These are phyloP conservation scores for Flueggea neowawraea DNA, from an alignment of 441 rosid genomes.

Conservation along the genomic window DNA sequence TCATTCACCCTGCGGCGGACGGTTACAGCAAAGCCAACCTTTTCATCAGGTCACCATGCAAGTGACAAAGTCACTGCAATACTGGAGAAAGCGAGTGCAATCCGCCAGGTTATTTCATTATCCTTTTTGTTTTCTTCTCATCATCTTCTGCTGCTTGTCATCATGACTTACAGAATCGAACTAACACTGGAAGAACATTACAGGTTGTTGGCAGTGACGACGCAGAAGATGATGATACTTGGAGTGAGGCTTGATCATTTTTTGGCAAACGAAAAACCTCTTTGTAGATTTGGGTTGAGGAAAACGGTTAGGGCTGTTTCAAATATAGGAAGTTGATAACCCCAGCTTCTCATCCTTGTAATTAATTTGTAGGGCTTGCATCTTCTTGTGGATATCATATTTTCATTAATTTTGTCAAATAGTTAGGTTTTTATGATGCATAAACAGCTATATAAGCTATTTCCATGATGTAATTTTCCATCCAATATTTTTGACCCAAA, in stretches of 20 bases:
- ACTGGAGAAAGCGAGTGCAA: constrained; percentile 88
- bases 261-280: background rate
- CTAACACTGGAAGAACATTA: constrained; percentile 14
- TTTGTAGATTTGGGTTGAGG: constrained; percentile 13
- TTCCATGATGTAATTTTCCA: constrained; percentile 15
- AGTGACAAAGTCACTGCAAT: constrained; percentile 71
- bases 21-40: constrained; percentile 32
- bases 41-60: constrained; percentile 33
- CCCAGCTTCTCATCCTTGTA: constrained; percentile 24
- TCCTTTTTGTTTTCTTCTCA: constrained; percentile 1
- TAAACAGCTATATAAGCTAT: constrained; percentile 10
- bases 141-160: background rate
- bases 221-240: constrained; percentile 61
- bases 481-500: background rate
- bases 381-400: constrained; percentile 3
- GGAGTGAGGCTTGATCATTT: constrained; percentile 66
- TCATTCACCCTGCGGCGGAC: constrained; percentile 68
- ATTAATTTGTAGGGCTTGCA: constrained; percentile 31
- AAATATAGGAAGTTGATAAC: constrained; percentile 30
- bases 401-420: constrained; percentile 19
- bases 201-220: constrained; percentile 86
- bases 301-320: constrained; percentile 14
- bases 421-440: background rate
- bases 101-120: constrained; percentile 69
- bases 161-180: constrained; percentile 3